A percentile compares a stretch with the other conserved stretches of the same genome.
phyloP scores from a whole-genome alignment of 192 early-diverging fungal genomes.

The Backusella australiensis region DNA sequence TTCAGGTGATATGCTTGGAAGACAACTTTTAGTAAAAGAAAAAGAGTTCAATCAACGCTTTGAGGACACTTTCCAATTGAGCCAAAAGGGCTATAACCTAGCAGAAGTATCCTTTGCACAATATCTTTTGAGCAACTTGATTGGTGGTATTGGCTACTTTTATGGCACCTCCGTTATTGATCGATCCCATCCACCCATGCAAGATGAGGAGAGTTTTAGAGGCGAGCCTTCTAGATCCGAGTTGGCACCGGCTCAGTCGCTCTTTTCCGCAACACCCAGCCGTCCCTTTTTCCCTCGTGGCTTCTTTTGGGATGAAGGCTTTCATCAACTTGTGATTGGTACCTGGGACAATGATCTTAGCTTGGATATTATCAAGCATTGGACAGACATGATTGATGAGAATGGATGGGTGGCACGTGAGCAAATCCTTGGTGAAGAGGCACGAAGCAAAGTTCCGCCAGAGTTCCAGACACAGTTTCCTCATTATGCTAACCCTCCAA shows the following conservation, averaged over 20 bases:
- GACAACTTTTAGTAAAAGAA: conserved; percentile 10
- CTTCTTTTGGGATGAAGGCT: conserved; percentile 96
- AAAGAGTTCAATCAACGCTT: conserved; percentile 69
- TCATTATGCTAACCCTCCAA: conserved; percentile 92
- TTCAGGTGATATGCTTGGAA: conserved; percentile 10
- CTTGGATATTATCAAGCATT: conserved; percentile 77
- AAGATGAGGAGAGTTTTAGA: conserved; percentile 51
- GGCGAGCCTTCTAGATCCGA: conserved; percentile 50
- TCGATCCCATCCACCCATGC: conserved; percentile 57
- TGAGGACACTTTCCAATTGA: conserved; percentile 67
- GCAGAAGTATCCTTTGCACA: conserved; percentile 73
- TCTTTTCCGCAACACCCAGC: conserved; percentile 84
- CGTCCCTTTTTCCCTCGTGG: conserved; percentile 95
- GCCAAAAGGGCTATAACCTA: conserved; percentile 59
- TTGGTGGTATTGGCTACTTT: conserved; percentile 90
- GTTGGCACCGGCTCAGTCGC: conserved; percentile 58
- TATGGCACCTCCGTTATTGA: conserved; percentile 77
- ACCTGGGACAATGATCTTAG: conserved; percentile 89
- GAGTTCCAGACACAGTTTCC: conserved; percentile 94
- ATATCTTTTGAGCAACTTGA: conserved; percentile 73
- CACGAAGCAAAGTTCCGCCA: conserved; percentile 80
- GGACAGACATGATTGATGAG: conserved; percentile 74
- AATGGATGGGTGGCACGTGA: conserved; percentile 91
- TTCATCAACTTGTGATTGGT: conserved; percentile 81
- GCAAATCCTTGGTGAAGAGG: conserved; percentile 93